phyloP scores from a whole-genome alignment of 2,329 filamentous ascomycete genomes.

The Stemphylium vesicarium region DNA sequence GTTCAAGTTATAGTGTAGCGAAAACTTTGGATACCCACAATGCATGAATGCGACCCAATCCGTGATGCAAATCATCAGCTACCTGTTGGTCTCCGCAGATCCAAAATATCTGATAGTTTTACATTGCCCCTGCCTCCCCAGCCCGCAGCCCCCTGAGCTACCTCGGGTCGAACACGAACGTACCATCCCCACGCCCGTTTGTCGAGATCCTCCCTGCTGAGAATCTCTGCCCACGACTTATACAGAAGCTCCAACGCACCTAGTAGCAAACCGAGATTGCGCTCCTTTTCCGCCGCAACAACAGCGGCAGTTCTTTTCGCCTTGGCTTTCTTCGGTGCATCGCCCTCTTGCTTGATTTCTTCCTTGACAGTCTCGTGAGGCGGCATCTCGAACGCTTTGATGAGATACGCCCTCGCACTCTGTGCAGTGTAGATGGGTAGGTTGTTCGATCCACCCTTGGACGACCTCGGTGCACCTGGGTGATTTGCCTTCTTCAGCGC shows the following conservation, averaged over 20 bases:
- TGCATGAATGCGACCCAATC: background rate
- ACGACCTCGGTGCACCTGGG: slow-evolving; percentile 20
- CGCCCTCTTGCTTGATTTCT: slow-evolving; percentile 13
- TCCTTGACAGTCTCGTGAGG: slow-evolving; percentile 24
- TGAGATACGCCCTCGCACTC: slow-evolving; percentile 65
- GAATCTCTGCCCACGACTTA: slow-evolving; percentile 72
- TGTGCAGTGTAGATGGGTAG: slow-evolving; percentile 79
- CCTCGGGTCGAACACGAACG: slow-evolving; percentile 74
- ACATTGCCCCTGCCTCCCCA: slow-evolving; percentile 84
- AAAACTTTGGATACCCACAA: background rate
- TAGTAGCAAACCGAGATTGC: slow-evolving; percentile 72
- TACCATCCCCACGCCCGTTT: slow-evolving; percentile 84
- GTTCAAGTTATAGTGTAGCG: slow-evolving; percentile 69
- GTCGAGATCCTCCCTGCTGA: slow-evolving; percentile 72
- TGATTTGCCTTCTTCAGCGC: slow-evolving; percentile 57
- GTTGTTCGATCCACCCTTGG: slow-evolving; percentile 45
- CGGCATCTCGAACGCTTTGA: slow-evolving; percentile 64
- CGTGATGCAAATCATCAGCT: background rate
- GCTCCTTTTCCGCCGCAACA: slow-evolving; percentile 67
- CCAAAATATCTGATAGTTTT: slow-evolving; percentile 66
- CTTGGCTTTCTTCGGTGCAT: slow-evolving; percentile 26
- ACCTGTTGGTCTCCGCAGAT: slow-evolving; percentile 27
- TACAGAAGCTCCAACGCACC: slow-evolving; percentile 75
- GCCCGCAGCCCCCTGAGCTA: slow-evolving; percentile 74
- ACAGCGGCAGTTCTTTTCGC: slow-evolving; percentile 58